These are phyloP conservation scores for Aspergillus persii DNA, from an alignment of 2,329 filamentous ascomycete species.

Conservation along the genomic window DNA sequence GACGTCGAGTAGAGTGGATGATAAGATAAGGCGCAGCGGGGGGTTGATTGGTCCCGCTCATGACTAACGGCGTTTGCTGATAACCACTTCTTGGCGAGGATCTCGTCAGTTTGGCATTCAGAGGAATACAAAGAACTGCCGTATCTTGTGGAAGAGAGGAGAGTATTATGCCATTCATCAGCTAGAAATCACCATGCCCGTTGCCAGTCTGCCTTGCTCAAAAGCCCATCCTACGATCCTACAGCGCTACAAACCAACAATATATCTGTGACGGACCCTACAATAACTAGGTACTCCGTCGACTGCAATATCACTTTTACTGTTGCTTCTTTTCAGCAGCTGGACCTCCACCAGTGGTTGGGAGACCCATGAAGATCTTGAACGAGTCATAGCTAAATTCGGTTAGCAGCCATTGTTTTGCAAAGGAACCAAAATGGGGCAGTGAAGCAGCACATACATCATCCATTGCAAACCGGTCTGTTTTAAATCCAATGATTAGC, in stretches of 20 bases:
- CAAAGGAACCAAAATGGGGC: background rate
- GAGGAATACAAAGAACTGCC: too few relatives aligned
- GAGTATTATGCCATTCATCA: background rate
- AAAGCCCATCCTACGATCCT: background rate
- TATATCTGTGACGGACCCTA: background rate
- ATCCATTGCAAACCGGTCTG: constrained; percentile 85
- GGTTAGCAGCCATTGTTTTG: constrained; percentile 21
- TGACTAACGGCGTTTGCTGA: constrained; percentile 26
- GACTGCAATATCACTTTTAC: background rate
- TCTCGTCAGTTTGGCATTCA: background rate
- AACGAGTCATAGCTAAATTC: constrained; percentile 64
- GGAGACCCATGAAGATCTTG: constrained; percentile 86
- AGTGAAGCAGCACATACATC: constrained; percentile 63
- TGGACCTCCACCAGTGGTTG: constrained; percentile 71
- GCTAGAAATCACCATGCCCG: background rate
- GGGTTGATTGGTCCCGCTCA: constrained; percentile 16
- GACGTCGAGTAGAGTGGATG: constrained; percentile 18
- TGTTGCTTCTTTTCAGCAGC: constrained; percentile 50
- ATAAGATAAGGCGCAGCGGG: constrained; percentile 27
- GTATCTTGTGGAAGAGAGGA: background rate
- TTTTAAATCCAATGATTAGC: constrained; percentile 18
- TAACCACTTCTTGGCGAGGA: constrained; percentile 5
- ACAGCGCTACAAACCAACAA: background rate
- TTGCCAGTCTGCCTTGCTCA: background rate
- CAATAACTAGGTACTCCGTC: too few relatives aligned